Base-by-base conservation (phyloP, 2,329 filamentous ascomycete species). In the Phialocephala sp. region DNA sequence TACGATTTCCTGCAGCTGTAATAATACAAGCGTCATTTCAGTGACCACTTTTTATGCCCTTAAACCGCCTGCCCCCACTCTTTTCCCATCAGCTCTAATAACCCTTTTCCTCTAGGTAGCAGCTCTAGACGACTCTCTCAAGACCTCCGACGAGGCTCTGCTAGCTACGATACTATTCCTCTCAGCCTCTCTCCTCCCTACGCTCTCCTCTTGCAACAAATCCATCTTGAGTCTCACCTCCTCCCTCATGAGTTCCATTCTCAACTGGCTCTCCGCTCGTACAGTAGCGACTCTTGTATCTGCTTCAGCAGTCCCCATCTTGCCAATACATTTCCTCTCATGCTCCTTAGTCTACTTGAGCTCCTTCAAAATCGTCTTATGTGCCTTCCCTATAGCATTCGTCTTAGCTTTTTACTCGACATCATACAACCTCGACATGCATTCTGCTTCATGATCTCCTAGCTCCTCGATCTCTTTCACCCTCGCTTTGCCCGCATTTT, bases 141-240 rank as follows among this genome's bases (percentile, higher is more conserved):
- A 18, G 12, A 43, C 41, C 41, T 43, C 41, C 41, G 41, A 43
- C 41, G 15, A 43, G 15, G 8, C 41, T 18, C 41, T 43, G 5
- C 14, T n/a, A 43, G 15, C 41, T 14, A 18, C 41, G 18, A n/a
- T 14, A 43, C 18, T n/a, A 27, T 15, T n/a, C 47, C 20, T 54
- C 47, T 45, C 57, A 12, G n/a, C 4, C 15, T 20, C 57, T 20
- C 37, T 41, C 32, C 57, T 59, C 22, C 18, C 41, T 4, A 39
- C 24, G 45, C 57, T 47, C 22, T 59, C 57, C 57, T 59, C 37
- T 12, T 22, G 24, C 57, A 59, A 27, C 41, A 59, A n/a, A n/a
- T n/a, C n/a, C n/a, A 59, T 59, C 22, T 59, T 59, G 12, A 59
- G 41, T n/a, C 43, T 59, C 37, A 32, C n/a, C 41, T 59, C 57